phyloP scores from a whole-genome alignment of 345 rosid species.

The Theobroma cacao region DNA sequence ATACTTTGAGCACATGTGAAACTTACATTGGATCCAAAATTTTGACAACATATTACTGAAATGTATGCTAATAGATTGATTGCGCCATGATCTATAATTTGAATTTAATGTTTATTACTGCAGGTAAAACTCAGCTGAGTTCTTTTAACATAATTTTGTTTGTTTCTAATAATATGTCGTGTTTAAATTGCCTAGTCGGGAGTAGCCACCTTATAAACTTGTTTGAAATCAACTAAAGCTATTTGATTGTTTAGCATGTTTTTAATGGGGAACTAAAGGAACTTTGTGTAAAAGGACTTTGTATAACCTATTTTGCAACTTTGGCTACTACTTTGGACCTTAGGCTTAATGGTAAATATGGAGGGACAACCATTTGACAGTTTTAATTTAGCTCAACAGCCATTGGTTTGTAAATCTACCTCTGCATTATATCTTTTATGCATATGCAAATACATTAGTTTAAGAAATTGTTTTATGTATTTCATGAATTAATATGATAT shows the following conservation, averaged over 20 bases:
- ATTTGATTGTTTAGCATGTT: background rate
- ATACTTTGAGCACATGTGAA: background rate
- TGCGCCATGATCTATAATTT: background rate
- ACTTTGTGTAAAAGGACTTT: background rate
- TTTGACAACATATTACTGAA: background rate
- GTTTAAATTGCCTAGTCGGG: background rate
- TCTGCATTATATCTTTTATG: background rate
- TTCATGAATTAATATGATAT: background rate
- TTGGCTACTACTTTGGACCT: background rate
- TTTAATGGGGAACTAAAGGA: background rate
- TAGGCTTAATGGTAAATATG: background rate
- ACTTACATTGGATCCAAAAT: background rate
- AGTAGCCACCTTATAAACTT: background rate
- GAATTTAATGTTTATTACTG: background rate
- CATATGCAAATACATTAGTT: background rate
- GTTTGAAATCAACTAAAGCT: background rate
- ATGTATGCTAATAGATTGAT: background rate
- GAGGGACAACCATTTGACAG: background rate
- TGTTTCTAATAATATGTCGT: background rate
- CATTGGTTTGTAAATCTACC: background rate
- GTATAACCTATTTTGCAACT: background rate
- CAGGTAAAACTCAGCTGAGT: background rate
- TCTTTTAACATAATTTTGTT: background rate
- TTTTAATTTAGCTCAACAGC: background rate
- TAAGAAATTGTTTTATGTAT: background rate